Evolutionary conservation across 2,329 filamentous ascomycete species (phyloP), one percentile per base, ranked within the genome.

Genomic region (Sarocladium brachiariae): DNA sequence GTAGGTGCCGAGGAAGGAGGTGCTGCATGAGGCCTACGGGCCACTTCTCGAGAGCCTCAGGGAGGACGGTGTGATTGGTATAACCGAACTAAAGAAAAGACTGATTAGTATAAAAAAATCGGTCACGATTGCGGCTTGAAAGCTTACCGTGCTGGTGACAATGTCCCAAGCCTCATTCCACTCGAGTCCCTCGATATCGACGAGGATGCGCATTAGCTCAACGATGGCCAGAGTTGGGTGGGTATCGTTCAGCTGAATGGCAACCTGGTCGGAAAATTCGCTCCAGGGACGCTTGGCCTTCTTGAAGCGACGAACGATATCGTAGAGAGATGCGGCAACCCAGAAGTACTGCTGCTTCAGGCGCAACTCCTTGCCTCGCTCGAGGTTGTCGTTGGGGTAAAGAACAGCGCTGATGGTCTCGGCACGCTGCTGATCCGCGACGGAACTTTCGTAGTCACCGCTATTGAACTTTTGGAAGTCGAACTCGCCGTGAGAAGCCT

Each of bases 261-360:
- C 93, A 53, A 97, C 86, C 66, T 96, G 90, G 47, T 95, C 92
- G 39, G 92, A 78, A 71, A 99, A 99, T 62, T 95, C 87, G 57
- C 72, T 84, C 93, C 93, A 99, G 7, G 86, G 74, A 56, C 92
- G 84, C 74, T 89, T 90, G 16, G 89, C 84, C 80, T 97, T 99
- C 78, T 97, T 99, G 83, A 97, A 99, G 53, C 93, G 85, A 52
- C 93, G 87, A 53, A 99, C 87, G 64, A 99, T 99, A 62, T 99
- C 93, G 64, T 89, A 89, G 3, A 99, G 78, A 14, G 93, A 99
- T 14, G 93, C 93, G 49, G 93, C 91, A 63, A 96, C 95, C 93
- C 93, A 99, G 74, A 99, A 99, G 77, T 99, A 99, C 69, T 99
- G 93, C 69, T 99, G 93, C 80, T 99, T 99, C 68, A 99, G 72